These are phyloP conservation scores for Geoglossum cookeanum DNA, from an alignment of 2,329 filamentous ascomycete species.

Conservation along the genomic window DNA sequence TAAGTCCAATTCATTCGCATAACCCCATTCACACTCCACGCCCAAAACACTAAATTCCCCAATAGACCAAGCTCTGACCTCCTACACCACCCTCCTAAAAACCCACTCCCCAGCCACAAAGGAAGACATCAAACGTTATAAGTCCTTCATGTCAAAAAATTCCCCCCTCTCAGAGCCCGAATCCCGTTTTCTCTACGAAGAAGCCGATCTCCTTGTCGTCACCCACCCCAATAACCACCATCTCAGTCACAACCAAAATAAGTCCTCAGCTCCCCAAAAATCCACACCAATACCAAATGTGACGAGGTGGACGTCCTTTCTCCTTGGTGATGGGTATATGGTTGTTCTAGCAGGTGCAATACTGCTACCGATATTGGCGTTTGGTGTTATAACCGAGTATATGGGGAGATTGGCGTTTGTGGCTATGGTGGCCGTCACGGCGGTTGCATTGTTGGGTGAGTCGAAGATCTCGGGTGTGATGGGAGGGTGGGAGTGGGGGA, in stretches of 20 bases:
- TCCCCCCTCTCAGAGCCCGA: neutral
- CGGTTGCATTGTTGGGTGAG: constrained; percentile 18
- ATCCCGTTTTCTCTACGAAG: neutral
- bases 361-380: constrained; percentile 38
- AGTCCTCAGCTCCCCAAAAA: constrained; percentile 14
- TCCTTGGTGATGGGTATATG: too few relatives aligned
- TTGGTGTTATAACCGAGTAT: constrained; percentile 37
- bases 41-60: constrained; percentile 4
- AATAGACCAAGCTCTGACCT: constrained; percentile 22
- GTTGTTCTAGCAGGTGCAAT: constrained; percentile 31
- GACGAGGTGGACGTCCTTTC: too few relatives aligned
- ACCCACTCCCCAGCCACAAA: neutral
- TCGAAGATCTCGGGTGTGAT: neutral
- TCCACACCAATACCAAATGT: constrained; percentile 12
- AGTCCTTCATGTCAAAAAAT: neutral
- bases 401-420: constrained; percentile 38
- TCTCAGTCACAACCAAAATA: constrained; percentile 4
- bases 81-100: constrained; percentile 10
- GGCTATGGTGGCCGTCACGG: constrained; percentile 30
- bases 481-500: neutral
- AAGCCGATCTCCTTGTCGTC: constrained; percentile 15
- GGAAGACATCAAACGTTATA: neutral
- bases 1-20: constrained; percentile 17
- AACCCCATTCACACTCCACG: neutral
- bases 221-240: constrained; percentile 14